A percentile compares a stretch with the other conserved stretches of the same genome.
These are phyloP conservation scores for Solanum neorickii DNA, from an alignment of 257 asterid species.

Conservation along the genomic window DNA sequence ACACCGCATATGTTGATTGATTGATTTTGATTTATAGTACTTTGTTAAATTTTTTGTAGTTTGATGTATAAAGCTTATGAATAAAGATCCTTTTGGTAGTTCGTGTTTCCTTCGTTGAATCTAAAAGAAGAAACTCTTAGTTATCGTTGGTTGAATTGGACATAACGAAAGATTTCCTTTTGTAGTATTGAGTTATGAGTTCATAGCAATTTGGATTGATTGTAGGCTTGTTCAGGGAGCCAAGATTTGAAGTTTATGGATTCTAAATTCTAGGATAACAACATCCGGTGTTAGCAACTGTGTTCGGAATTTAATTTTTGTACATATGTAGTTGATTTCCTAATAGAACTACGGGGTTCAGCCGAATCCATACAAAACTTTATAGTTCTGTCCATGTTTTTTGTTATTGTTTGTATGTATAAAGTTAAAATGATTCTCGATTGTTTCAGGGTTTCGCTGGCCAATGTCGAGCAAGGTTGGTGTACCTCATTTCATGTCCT, in stretches of 20 bases:
- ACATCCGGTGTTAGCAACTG: not conserved
- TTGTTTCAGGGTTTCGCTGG: conserved; percentile 39
- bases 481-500: conserved; percentile 36
- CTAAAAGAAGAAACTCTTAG: not conserved
- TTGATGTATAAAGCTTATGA: not conserved
- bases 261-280: not conserved
- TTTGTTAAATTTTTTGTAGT: not conserved
- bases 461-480: conserved; percentile 31
- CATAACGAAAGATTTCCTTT: not conserved
- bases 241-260: not conserved
- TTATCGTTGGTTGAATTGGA: not conserved
- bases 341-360: not conserved
- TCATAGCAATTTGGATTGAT: not conserved
- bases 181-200: not conserved
- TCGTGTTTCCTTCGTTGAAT: not conserved
- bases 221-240: not conserved
- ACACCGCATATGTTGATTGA: not conserved
- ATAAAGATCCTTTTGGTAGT: not conserved
- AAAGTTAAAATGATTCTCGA: conserved; percentile 15
- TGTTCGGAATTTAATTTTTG: not conserved
- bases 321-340: not conserved
- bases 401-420: not conserved
- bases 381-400: not conserved
- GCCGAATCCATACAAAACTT: not conserved
- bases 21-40: not conserved